Evolutionary conservation across 495 filamentous ascomycete genomes (phyloP), one percentile per base, ranked within the genome.

Genomic region (Corynascus novoguineensis): DNA sequence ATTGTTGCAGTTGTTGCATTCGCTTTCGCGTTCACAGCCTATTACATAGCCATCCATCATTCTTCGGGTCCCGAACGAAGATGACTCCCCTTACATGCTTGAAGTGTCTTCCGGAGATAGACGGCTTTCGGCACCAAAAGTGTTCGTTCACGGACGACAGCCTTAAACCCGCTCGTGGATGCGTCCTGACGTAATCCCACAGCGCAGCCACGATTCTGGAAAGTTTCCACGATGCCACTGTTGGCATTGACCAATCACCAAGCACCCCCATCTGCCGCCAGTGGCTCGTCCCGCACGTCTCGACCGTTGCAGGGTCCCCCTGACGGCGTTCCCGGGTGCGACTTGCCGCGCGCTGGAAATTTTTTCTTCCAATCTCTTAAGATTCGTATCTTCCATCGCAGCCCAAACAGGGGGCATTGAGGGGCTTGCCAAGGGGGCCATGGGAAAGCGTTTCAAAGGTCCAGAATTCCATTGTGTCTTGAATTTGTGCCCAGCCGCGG

Each of bases 331-430:
- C 0, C 32, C 49, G 34, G 37, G 2, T 32, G 51, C 38, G 24
- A 15, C 4, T 44, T 24, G 51, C 25, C 25, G 19, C 25, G 28
- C 53, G 14, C 45, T 31, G 52, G 31, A 51, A 60, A 50, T 53
- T 60, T 59, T 42, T 50, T 27, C 11, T 47, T 35, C 29, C 28
- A n/a, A 38, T 17, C 55, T 45, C 41, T 56, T 38, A 50, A 17
- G 25, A 46, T 35, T 14, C 22, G 15, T 10, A 54, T 34, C 15
- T 54, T 45, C 24, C 28, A 11, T 57, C 17, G 44, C 19, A 45
- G 51, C 47, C 58, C 52, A 44, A n/a, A 55, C 15, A 59, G 28
- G 40, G 21, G 47, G n/a, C n/a, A n/a, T n/a, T n/a, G n/a, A n/a
- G n/a, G n/a, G n/a, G n/a, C n/a, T 50, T 42, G 44, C 25, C 57